Evolutionary conservation across 2,329 filamentous ascomycete species (phyloP), one percentile per base, ranked within the genome.

Genomic region (Lecanosticta acicola): DNA sequence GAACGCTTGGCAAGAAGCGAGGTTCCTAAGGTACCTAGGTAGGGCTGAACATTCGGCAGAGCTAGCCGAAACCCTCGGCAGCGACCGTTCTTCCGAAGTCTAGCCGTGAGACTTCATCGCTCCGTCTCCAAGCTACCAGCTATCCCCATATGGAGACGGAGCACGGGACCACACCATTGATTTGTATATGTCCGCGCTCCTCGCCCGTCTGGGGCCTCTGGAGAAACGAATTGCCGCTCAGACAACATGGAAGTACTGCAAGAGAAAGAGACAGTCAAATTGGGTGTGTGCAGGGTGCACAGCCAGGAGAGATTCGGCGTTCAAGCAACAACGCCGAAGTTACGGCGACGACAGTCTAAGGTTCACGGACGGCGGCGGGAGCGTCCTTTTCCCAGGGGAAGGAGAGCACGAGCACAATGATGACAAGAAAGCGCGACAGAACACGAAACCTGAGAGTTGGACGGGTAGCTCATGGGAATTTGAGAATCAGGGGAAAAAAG

Each of bases 241-340:
- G 41, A 49, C 46, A 17, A 21, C 56, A 32, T 49, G 51, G 51
- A 48, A 29, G 19, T 40, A 17, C 44, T 50, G 43, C 26, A 53
- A 54, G 45, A 45, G 49, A 43, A 55, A 52, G 37, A 49, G 48
- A 38, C 47, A 39, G 44, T n/a, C n/a, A 14, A 44, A 48, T 1
- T 58, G 55, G 58, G 42, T 53, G 17, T 61, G 59, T 45, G 41
- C 47, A 9, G 46, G 50, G 19, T 58, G 55, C 45, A 46, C 42
- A 13, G 43, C 41, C 7, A 50, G 43, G 40, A 46, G 45, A 26
- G 42, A n/a, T n/a, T n/a, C n/a, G n/a, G n/a, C n/a, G n/a, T n/a
- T 42, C 26, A 37, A 33, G 42, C 10, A 39, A 19, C 51, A 56
- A 36, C 32, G 50, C 34, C 45, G 57, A 29, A 35, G 37, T 18